Base-by-base conservation (phyloP, 1,284 basidiomycete species). In the Sporisorium exsertum region DNA sequence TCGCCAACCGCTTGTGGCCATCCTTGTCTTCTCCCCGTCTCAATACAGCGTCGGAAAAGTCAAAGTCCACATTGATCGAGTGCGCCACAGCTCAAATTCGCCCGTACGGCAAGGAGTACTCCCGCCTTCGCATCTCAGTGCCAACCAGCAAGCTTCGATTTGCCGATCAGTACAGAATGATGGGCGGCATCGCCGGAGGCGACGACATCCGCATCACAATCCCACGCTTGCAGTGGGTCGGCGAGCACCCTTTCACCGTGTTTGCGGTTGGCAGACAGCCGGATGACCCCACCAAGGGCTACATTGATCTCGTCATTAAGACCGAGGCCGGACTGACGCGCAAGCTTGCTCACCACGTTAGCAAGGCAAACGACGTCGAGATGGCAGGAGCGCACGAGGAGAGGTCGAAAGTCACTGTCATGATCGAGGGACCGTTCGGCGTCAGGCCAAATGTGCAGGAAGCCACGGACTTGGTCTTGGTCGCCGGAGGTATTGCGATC, bases 231-330 rank as follows among this genome's bases (percentile, higher is more conserved):
- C 75, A 81, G 37, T 66, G 58, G 56, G 66, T 78, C 7, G 62
- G 66, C 8, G 67, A 74, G 24, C 79, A 81, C 61, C 79, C 79
- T 18, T 81, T 81, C 64, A 67, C 79, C 6, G 72, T 81, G 5
- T 61, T 75, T 9, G 27, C 50, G 0, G 58, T 62, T 13, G 75
- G 72, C 2, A 46, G 33, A 16, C 32, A 27, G 8, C 20, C 22
- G 8, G 50, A 66, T 8, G 51, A 68, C n/a, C 42, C 55, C 4
- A n/a, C 53, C 3, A 50, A 51, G 20, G 69, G 65, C 37, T 71
- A 51, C 33, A 50, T 74, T 15, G 77, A 78, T 20, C 46, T 81
- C 18, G 35, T 75, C 18, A 58, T 78, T 57, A 67, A 69, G 49
- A 57, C 58, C 12, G 57, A 78, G 26, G 50, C 56, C 6, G 79